Evolutionary conservation across 495 filamentous ascomycete genomes (phyloP).

Genomic region (Penicillium parvum): DNA sequence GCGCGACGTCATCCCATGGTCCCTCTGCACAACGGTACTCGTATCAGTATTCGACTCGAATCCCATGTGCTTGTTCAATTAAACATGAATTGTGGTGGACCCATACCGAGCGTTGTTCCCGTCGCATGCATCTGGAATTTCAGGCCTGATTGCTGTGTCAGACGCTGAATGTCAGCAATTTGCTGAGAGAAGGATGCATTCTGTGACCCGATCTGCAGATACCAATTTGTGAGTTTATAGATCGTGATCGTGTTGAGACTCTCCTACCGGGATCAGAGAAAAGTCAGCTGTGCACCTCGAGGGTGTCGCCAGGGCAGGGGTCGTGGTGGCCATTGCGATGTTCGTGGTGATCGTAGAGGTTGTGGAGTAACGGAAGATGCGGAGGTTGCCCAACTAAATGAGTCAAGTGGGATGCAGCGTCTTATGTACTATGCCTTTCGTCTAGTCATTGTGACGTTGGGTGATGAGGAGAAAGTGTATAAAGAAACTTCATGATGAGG

Average conservation of each 20-base stretch:
- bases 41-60: background rate
- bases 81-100: too few relatives aligned
- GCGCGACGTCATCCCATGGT: constrained; percentile 76
- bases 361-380: too few relatives aligned
- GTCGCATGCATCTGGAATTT: constrained; percentile 76
- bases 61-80: background rate
- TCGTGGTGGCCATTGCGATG: constrained; percentile 14
- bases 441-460: constrained; percentile 1
- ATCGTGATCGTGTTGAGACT: background rate
- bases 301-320: constrained; percentile 47
- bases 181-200: constrained; percentile 70
- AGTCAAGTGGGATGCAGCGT: too few relatives aligned
- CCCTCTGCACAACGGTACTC: constrained; percentile 53
- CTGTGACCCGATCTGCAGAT: constrained; percentile 60
- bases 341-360: too few relatives aligned
- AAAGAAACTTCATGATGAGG: too few relatives aligned
- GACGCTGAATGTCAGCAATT: constrained; percentile 72
- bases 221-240: too few relatives aligned
- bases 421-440: too few relatives aligned
- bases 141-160: constrained; percentile 66
- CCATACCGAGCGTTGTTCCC: constrained; percentile 73
- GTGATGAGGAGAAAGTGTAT: too few relatives aligned
- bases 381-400: too few relatives aligned
- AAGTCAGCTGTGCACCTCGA: constrained; percentile 63
- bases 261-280: constrained; percentile 63